phyloP scores from a whole-genome alignment of 2,329 filamentous ascomycete species.

The Fusarium nurragi region DNA sequence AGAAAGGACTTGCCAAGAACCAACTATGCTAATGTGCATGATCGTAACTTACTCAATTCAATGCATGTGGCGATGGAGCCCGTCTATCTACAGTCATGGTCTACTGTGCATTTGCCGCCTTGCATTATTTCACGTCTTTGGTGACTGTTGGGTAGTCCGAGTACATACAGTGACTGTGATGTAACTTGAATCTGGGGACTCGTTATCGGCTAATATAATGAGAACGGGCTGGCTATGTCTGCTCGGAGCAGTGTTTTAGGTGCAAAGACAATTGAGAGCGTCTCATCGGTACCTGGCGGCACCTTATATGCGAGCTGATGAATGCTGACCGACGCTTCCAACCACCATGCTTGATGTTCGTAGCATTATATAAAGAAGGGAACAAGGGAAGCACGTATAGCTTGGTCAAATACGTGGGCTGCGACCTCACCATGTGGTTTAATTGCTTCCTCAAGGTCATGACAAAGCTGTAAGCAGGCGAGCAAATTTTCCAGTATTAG shows the following conservation, averaged over 20 bases:
- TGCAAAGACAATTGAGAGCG: background rate
- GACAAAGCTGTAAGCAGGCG: background rate
- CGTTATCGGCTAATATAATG: background rate
- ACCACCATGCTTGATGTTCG: background rate
- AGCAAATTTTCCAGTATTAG: background rate
- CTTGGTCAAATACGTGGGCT: no score
- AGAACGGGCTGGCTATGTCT: background rate
- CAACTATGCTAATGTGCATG: no score
- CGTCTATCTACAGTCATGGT: background rate
- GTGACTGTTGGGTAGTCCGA: background rate
- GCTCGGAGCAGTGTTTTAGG: background rate
- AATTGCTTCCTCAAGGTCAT: background rate
- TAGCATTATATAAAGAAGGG: background rate
- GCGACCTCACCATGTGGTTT: no score
- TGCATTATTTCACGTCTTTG: background rate
- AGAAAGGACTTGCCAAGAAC: no score
- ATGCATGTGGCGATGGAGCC: no score
- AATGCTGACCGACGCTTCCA: background rate
- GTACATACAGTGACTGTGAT: background rate
- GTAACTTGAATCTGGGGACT: background rate
- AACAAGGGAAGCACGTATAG: no score
- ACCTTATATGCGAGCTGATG: background rate
- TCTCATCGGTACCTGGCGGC: background rate
- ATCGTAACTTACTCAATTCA: no score
- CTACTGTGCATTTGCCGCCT: background rate